Evolutionary conservation across 768 basidiomycete species (phyloP).

Genomic region (Erythrobasidium yunnanense): DNA sequence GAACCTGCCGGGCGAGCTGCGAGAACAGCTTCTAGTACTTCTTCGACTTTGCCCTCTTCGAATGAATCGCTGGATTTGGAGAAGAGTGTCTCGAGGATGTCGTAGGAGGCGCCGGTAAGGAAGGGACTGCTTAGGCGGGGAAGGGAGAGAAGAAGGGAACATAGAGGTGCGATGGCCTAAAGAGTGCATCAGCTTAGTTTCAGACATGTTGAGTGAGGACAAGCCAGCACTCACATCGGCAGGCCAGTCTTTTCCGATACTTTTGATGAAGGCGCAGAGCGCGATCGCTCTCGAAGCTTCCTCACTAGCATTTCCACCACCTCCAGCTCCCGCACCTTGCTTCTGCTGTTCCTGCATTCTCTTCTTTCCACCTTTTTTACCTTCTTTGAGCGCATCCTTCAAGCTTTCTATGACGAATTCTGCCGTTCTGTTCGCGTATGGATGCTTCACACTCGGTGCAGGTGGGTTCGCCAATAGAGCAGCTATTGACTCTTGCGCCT

Average conservation of each 20-base stretch:
- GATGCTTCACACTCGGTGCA: constrained; percentile 64
- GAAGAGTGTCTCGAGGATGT: constrained; percentile 72
- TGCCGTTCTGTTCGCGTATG: constrained; percentile 69
- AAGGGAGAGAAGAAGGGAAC: constrained; percentile 61
- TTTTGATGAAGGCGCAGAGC: constrained; percentile 51
- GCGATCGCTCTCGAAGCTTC: constrained; percentile 63
- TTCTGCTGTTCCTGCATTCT: constrained; percentile 47
- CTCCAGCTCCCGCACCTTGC: no score
- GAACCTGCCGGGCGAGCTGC: constrained; percentile 54
- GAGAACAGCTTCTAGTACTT: constrained; percentile 57
- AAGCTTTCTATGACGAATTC: constrained; percentile 66
- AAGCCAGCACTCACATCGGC: constrained; percentile 54
- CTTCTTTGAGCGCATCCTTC: constrained; percentile 54
- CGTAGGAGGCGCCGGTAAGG: constrained; percentile 76
- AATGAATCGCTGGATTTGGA: constrained; percentile 39
- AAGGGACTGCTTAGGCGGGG: constrained; percentile 81
- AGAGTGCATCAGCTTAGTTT: background rate
- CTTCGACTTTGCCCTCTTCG: constrained; percentile 43
- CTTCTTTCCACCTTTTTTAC: constrained; percentile 53
- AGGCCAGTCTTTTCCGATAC: constrained; percentile 46
- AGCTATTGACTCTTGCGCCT: constrained; percentile 72
- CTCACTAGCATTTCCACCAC: constrained; percentile 50
- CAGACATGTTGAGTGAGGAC: background rate
- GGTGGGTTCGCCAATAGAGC: constrained; percentile 68
- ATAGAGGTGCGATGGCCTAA: constrained; percentile 60